A percentile compares a stretch with the other conserved stretches of the same genome.
Conservation (phyloP, 371 early-diverging fungal species). For the Mucor piriformis region DNA sequence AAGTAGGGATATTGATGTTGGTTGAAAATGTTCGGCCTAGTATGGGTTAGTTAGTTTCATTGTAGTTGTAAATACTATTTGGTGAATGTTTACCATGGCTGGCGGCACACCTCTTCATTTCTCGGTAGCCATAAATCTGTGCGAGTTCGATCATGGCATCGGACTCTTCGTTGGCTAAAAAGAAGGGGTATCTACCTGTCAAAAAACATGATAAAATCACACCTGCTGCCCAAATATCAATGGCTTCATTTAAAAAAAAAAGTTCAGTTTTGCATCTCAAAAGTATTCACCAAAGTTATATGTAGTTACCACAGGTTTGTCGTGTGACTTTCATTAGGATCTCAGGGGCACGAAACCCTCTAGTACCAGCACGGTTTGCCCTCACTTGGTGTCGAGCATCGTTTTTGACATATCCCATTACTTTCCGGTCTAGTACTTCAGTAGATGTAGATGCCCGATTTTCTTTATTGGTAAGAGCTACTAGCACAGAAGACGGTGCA, state of each 20-base stretch:
- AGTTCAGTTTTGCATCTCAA: background rate
- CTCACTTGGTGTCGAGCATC: constrained; percentile 67
- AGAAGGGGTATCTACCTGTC: constrained; percentile 93
- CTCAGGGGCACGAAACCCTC: constrained; percentile 98
- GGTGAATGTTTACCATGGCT: constrained; percentile 47
- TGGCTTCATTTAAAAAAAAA: constrained; percentile 51
- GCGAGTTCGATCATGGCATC: constrained; percentile 94
- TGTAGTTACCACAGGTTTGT: constrained; percentile 78
- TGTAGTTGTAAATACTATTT: too few species aligned
- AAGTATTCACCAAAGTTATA: background rate
- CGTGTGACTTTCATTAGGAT: constrained; percentile 84
- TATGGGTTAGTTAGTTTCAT: too few species aligned
- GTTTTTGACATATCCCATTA: constrained; percentile 31
- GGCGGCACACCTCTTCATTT: constrained; percentile 76
- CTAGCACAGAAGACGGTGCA: background rate
- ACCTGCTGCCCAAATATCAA: constrained; percentile 97
- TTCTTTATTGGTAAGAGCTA: constrained; percentile 6
- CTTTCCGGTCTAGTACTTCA: background rate
- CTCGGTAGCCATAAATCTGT: constrained; percentile 81
- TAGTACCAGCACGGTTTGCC: constrained; percentile 97
- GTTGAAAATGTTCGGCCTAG: constrained; percentile 63
- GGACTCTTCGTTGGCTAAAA: constrained; percentile 85
- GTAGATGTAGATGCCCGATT: background rate
- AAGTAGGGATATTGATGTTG: constrained; percentile 56
- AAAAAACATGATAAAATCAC: constrained; percentile 88